Evolutionary conservation across 305 asterid species (phyloP).

Genomic region (Euphrasia arctica): DNA sequence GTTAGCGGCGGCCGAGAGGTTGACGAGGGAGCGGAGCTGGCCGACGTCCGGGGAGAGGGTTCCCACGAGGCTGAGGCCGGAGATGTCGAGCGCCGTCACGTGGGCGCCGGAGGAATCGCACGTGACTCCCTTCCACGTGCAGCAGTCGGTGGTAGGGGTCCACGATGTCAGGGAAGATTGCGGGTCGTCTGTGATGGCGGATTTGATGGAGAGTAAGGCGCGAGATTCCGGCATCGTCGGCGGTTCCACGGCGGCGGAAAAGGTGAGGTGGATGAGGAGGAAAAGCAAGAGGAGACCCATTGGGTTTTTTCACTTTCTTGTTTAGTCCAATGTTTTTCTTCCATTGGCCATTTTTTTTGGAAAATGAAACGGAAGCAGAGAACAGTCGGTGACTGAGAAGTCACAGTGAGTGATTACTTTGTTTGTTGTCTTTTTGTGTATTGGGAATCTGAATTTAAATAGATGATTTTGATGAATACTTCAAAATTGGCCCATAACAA

Average conservation of each 20-base stretch:
- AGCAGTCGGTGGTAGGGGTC: constrained; percentile 47
- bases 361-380: not conserved
- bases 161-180: constrained; percentile 55
- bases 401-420: constrained; percentile 21
- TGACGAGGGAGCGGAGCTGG: constrained; percentile 54
- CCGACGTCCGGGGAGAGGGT: constrained; percentile 53
- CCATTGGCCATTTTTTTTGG: constrained; percentile 4
- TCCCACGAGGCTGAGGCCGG: constrained; percentile 57
- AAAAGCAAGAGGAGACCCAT: constrained; percentile 31
- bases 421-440: not conserved
- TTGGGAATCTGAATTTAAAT: constrained; percentile 6
- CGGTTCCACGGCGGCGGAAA: constrained; percentile 34
- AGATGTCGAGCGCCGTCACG: constrained; percentile 62
- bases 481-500: too few species aligned
- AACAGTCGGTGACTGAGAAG: not conserved
- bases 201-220: constrained; percentile 64
- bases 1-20: constrained; percentile 59
- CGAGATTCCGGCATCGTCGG: constrained; percentile 46
- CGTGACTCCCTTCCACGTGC: constrained; percentile 69
- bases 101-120: constrained; percentile 58
- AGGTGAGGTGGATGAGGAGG: constrained; percentile 30
- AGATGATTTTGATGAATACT: not conserved
- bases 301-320: not conserved
- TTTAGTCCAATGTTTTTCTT: not conserved
- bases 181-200: constrained; percentile 61